Evolutionary conservation across 139 green algal genomes (phyloP), one percentile per base, ranked within the genome.

Genomic region (Chlorella vulgaris): DNA sequence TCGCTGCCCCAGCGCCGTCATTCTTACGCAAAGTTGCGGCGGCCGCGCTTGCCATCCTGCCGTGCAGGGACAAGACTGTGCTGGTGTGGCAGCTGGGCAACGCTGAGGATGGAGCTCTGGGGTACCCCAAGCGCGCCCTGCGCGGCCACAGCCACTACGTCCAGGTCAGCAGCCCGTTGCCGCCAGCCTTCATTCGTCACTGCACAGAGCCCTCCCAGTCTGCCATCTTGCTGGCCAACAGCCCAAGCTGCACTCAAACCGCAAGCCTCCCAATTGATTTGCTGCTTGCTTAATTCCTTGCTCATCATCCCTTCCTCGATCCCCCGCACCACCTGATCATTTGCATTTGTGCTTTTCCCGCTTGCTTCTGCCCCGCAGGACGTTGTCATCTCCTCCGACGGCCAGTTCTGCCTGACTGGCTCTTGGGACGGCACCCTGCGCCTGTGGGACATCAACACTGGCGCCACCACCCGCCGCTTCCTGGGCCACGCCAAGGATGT

Each of bases 401-500:
- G 96, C 81, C 97, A 99, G 93, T 99, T 98, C 81, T 95, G 93
- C 15, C 95, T 99, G 82, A 98, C 96, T 60, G 97, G 97, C 74
- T 98, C 94, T 51, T 99, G 97, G 97, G 97, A 99, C 85, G 92
- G 93, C 80, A 99, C 97, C 47, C 95, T 99, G 84, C 95, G 97
- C 78, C 91, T 99, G 87, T 99, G 97, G 97, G 96, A 99, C 91
- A 90, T 99, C 66, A 98, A 95, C 94, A 96, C 94, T 51, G 97
- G 97, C 81, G 88, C 88, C 85, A 99, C 97, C 86, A 99, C 97
- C 76, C 91, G 97, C 85, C 94, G 96, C 82, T 99, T 99, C 85
- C 83, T 99, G 61, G 97, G 97, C 70, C 97, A 99, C 94, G 95
- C 87, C 89, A 99, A 99, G 93, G 97, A 99, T 84, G 97, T 99